Percentiles rank a stretch among this genome's conserved stretches.
These are phyloP conservation scores for Murraya paniculata DNA, from an alignment of 345 rosid species.

Conservation along the genomic window DNA sequence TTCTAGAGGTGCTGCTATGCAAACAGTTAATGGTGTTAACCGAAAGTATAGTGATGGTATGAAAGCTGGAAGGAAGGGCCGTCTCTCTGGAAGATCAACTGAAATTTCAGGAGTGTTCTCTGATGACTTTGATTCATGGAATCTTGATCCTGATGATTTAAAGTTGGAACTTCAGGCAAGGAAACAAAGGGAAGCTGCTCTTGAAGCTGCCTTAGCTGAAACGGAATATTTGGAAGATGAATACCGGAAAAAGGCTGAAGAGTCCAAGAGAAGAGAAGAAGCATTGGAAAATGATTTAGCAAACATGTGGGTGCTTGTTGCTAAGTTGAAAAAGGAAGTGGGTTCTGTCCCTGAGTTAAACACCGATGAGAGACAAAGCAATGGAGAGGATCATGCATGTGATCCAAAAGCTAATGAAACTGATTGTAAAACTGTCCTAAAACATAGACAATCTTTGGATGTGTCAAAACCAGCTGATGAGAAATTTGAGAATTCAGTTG, in stretches of 20 bases:
- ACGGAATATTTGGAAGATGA: slow-evolving; percentile 83
- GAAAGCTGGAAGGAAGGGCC: slow-evolving; percentile 74
- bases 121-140: slow-evolving; percentile 82
- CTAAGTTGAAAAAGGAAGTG: slow-evolving; percentile 86
- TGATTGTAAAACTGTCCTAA: slow-evolving; percentile 35
- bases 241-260: slow-evolving; percentile 76
- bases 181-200: slow-evolving; percentile 81
- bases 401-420: slow-evolving; percentile 40
- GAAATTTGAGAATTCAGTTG: slow-evolving; percentile 47
- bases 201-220: slow-evolving; percentile 84
- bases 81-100: slow-evolving; percentile 62
- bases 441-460: slow-evolving; percentile 52
- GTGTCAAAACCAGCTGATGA: slow-evolving; percentile 53
- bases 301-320: slow-evolving; percentile 99
- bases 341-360: slow-evolving; percentile 48
- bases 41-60: slow-evolving; percentile 63
- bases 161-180: slow-evolving; percentile 88
- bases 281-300: slow-evolving; percentile 95
- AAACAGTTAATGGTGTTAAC: slow-evolving; percentile 53
- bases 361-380: slow-evolving; percentile 38
- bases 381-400: slow-evolving; percentile 29
- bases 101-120: slow-evolving; percentile 43
- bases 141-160: slow-evolving; percentile 72
- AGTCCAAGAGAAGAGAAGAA: slow-evolving; percentile 87
- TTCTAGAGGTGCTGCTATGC: slow-evolving; percentile 46